phyloP scores from a whole-genome alignment of 768 basidiomycete species.

The Tubosaeta sp. region DNA sequence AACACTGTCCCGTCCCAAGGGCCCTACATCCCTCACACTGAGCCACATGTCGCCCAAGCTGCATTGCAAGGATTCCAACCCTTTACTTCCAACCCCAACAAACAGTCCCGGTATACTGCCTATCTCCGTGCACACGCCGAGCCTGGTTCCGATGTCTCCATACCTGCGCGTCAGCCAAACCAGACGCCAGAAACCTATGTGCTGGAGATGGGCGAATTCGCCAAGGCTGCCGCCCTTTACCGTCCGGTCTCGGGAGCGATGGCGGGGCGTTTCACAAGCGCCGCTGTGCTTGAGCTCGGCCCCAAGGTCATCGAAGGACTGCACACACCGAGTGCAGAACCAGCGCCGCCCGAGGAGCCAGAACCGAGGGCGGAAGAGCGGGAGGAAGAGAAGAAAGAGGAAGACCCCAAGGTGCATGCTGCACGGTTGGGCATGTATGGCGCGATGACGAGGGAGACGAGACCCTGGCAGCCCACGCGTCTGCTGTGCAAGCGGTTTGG shows the following conservation, averaged over 20 bases:
- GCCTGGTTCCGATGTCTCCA: slow-evolving; percentile 38
- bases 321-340: slow-evolving; percentile 49
- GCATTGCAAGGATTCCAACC: slow-evolving; percentile 90
- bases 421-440: slow-evolving; percentile 90
- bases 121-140: slow-evolving; percentile 75
- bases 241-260: slow-evolving; percentile 90
- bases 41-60: slow-evolving; percentile 78
- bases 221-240: slow-evolving; percentile 84
- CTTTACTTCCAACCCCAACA: slow-evolving; percentile 67
- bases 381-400: slow-evolving; percentile 43
- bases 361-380: slow-evolving; percentile 38
- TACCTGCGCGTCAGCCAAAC: slow-evolving; percentile 48
- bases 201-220: slow-evolving; percentile 81
- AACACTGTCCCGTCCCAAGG: slow-evolving; percentile 26
- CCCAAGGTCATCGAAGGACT: slow-evolving; percentile 64
- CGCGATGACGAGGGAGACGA: slow-evolving; percentile 70
- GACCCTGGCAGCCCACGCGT: slow-evolving; percentile 74
- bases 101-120: slow-evolving; percentile 80
- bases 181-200: slow-evolving; percentile 69
- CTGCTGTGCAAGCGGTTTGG: slow-evolving; percentile 93
- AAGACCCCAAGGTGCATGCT: slow-evolving; percentile 76
- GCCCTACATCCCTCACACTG: slow-evolving; percentile 53
- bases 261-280: slow-evolving; percentile 90
- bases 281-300: slow-evolving; percentile 63
- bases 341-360: slow-evolving; percentile 28